Conservation (phyloP, 139 green algal genomes). For the Closterium sp. region DNA sequence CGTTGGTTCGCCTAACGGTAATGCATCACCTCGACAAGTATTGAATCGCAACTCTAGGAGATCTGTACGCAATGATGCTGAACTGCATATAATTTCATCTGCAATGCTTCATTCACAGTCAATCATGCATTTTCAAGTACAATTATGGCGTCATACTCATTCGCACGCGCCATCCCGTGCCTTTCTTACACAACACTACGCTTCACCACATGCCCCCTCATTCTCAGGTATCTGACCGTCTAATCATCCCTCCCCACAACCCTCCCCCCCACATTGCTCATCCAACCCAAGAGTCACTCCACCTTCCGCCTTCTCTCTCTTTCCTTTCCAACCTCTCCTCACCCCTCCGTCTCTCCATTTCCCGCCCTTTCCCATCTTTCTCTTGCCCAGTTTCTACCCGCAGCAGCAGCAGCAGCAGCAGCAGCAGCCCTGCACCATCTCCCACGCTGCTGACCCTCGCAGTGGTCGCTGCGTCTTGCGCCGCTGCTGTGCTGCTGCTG, state of each 20-base stretch:
- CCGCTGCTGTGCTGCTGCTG: not conserved
- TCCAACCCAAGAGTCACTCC: not conserved
- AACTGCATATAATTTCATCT: too few species aligned
- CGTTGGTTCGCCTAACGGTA: not conserved
- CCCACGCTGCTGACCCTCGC: not conserved
- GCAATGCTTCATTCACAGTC: too few species aligned
- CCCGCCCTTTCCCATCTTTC: not conserved
- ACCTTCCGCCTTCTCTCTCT: not conserved
- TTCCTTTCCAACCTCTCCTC: not conserved
- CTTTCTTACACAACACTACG: too few species aligned
- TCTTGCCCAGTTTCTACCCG: not conserved
- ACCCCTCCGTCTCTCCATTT: not conserved
- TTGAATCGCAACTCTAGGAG: too few species aligned
- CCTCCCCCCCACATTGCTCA: not conserved
- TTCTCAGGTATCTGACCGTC: too few species aligned
- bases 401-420: not conserved
- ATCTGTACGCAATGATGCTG: too few species aligned
- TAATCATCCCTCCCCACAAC: too few species aligned
- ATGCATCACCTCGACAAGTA: too few species aligned
- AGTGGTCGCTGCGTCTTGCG: not conserved
- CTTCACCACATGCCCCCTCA: too few species aligned
- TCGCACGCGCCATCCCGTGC: too few species aligned
- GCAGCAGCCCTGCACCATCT: not conserved
- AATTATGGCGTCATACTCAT: too few species aligned
- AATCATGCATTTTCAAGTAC: too few species aligned